A percentile compares a stretch with the other conserved stretches of the same genome.
Evolutionary conservation across 2,329 filamentous ascomycete species (phyloP).

Genomic region (Talaromyces sp.): DNA sequence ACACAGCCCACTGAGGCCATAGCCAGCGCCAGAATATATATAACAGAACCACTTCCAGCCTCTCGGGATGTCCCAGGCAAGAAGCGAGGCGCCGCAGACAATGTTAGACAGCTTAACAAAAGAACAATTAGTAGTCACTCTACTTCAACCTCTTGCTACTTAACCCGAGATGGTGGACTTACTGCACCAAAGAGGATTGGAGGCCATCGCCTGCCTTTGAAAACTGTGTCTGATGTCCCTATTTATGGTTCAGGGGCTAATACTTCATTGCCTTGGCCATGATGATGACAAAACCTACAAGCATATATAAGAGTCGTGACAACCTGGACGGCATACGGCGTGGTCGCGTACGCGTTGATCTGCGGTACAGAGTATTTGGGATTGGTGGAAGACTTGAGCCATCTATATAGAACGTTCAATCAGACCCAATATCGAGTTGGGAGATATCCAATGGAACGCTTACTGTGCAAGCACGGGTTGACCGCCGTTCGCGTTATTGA

Average conservation of each 20-base stretch:
- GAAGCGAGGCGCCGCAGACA: constrained; percentile 44
- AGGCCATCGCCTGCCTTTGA: constrained; percentile 60
- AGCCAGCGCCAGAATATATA: constrained; percentile 50
- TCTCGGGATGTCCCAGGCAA: constrained; percentile 49
- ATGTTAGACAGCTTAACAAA: constrained; percentile 35
- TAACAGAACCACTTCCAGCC: constrained; percentile 64
- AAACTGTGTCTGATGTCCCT: constrained; percentile 59
- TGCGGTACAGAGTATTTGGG: constrained; percentile 46
- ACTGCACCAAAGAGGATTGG: constrained; percentile 57
- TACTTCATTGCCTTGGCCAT: neutral
- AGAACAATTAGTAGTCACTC: neutral
- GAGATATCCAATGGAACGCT: neutral
- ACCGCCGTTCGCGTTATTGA: constrained; percentile 57
- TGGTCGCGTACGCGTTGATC: constrained; percentile 57
- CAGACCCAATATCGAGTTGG: neutral
- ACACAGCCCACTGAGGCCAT: constrained; percentile 47
- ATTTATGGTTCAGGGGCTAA: neutral
- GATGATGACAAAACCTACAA: constrained; percentile 31
- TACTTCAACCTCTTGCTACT: too few relatives aligned
- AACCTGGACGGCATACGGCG: constrained; percentile 54
- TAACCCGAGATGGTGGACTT: constrained; percentile 49
- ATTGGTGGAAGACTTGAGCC: constrained; percentile 40
- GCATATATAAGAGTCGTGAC: constrained; percentile 61
- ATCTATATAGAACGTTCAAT: constrained; percentile 22
- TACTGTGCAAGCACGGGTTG: constrained; percentile 56